Conservation (phyloP, 2,329 filamentous ascomycete species). For the Pyrenophora graminea region DNA sequence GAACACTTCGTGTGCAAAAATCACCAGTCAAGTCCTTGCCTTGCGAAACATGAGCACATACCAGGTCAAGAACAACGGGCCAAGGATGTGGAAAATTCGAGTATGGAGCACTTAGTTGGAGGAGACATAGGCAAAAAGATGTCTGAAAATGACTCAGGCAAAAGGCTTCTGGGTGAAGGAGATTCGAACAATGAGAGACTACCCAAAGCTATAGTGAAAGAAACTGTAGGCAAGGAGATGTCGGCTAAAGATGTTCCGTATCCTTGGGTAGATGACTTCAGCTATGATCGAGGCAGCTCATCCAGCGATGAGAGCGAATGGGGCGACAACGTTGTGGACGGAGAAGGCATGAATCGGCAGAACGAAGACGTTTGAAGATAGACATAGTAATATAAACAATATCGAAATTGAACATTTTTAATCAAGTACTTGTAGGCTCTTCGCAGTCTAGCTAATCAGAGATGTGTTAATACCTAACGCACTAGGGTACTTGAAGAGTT, state of each 20-base stretch:
- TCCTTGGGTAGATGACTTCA: slow-evolving; percentile 1
- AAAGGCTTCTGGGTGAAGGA: slow-evolving; percentile 1
- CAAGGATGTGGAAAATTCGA: neutral
- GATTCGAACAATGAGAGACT: neutral
- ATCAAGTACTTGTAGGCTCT: too few relatives aligned
- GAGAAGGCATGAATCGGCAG: slow-evolving; percentile 12
- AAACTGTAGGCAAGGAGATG: neutral
- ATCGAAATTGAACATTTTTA: too few relatives aligned
- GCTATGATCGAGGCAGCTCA: slow-evolving; percentile 2
- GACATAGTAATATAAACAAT: slow-evolving; percentile 6
- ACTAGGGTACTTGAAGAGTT: too few relatives aligned
- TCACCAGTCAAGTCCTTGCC: neutral
- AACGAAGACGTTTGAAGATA: slow-evolving; percentile 6
- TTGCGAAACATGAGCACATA: neutral
- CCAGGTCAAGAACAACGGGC: neutral
- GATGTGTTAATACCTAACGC: too few relatives aligned
- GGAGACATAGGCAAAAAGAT: slow-evolving; percentile 2
- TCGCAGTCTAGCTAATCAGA: too few relatives aligned
- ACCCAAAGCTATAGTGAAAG: slow-evolving; percentile 2
- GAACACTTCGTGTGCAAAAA: slow-evolving; percentile 3
- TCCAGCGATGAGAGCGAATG: slow-evolving; percentile 9
- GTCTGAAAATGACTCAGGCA: neutral
- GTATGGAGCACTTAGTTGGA: neutral
- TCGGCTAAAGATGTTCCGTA: slow-evolving; percentile 4
- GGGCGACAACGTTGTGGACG: neutral